phyloP scores from a whole-genome alignment of 208 protist genomes.

The Novymonas esmeraldas region DNA sequence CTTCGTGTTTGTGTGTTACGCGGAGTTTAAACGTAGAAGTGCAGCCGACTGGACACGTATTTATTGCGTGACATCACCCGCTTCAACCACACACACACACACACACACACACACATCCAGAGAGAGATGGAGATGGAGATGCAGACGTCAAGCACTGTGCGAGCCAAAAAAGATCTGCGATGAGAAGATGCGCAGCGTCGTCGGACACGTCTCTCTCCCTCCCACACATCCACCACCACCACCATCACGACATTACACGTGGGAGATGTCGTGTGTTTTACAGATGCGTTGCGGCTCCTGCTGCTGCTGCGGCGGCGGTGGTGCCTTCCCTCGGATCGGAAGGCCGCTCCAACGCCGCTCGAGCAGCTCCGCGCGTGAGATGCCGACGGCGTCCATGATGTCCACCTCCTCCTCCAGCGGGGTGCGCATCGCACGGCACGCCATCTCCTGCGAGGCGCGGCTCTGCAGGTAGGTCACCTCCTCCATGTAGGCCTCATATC shows the following conservation, averaged over 20 bases:
- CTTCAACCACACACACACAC: too few relatives aligned
- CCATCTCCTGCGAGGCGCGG: constrained; percentile 42
- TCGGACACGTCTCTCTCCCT: not conserved
- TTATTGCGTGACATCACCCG: too few relatives aligned
- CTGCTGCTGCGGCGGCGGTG: not conserved
- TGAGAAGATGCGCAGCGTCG: not conserved
- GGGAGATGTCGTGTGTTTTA: constrained; percentile 12
- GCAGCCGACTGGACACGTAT: too few relatives aligned
- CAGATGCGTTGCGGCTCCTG: too few relatives aligned
- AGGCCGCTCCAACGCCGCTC: constrained; percentile 27
- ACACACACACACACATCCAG: too few relatives aligned
- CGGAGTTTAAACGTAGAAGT: too few relatives aligned
- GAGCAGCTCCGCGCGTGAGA: constrained; percentile 60
- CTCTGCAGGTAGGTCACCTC: constrained; percentile 78
- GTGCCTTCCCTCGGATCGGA: constrained; percentile 2
- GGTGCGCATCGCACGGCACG: constrained; percentile 45
- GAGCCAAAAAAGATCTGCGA: not conserved
- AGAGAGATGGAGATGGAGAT: too few relatives aligned
- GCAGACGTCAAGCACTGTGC: too few relatives aligned
- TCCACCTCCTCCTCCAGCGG: constrained; percentile 59
- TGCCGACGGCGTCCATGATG: constrained; percentile 49
- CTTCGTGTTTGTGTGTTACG: too few relatives aligned
- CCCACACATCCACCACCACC: not conserved
- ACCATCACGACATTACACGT: not conserved
- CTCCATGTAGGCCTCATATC: constrained; percentile 92